Evolutionary conservation across 495 filamentous ascomycete genomes (phyloP).

Genomic region (Penicillium nucicola): DNA sequence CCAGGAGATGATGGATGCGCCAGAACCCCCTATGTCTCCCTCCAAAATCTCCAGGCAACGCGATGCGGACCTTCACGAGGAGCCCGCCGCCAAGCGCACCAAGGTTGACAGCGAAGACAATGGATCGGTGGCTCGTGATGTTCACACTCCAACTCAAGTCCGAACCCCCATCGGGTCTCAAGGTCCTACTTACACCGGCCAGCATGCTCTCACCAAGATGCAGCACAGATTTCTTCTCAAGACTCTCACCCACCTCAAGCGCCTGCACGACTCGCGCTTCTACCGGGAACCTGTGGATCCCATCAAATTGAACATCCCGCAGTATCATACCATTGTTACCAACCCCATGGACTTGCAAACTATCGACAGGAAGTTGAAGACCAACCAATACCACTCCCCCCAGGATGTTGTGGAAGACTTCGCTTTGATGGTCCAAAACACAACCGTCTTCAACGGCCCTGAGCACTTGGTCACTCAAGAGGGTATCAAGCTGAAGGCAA

Average conservation of each 20-base stretch:
- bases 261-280: constrained; percentile 67
- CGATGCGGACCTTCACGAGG: constrained; percentile 66
- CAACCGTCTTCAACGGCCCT: constrained; percentile 75
- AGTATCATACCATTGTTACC: constrained; percentile 67
- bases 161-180: too few relatives aligned
- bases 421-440: constrained; percentile 70
- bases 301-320: constrained; percentile 62
- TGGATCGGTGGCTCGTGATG: constrained; percentile 21
- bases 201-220: constrained; percentile 44
- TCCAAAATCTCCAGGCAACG: constrained; percentile 66
- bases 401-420: constrained; percentile 70
- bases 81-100: constrained; percentile 72
- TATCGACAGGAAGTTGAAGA: constrained; percentile 77
- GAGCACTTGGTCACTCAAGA: constrained; percentile 65
- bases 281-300: constrained; percentile 77
- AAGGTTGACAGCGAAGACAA: constrained; percentile 53
- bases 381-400: constrained; percentile 59
- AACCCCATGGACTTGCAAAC: constrained; percentile 79
- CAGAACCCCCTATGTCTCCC: constrained; percentile 38
- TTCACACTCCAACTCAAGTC: constrained; percentile 30
- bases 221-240: constrained; percentile 56
- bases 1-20: constrained; percentile 39
- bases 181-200: too few relatives aligned
- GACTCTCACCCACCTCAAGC: constrained; percentile 67
- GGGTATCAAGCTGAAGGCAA: constrained; percentile 58